These are phyloP conservation scores for Verruconis gallopava DNA, from an alignment of 2,329 filamentous ascomycete genomes.

Conservation along the genomic window DNA sequence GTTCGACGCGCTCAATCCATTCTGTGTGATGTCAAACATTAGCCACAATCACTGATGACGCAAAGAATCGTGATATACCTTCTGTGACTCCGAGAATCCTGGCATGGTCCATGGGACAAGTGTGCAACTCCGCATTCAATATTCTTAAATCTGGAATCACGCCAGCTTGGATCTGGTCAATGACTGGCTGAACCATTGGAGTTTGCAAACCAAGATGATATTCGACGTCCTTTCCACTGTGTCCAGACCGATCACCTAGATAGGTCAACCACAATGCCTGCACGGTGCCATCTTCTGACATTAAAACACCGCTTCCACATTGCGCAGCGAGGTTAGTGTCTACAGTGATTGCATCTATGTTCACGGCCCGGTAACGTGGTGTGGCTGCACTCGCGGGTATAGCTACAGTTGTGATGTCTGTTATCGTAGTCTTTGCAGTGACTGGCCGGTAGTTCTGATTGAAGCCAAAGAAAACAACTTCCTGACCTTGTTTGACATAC, in stretches of 20 bases:
- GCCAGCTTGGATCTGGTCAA: conserved; percentile 71
- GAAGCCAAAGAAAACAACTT: conserved; percentile 96
- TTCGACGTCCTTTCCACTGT: conserved; percentile 78
- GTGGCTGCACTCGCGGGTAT: conserved; percentile 89
- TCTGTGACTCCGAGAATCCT: conserved; percentile 95
- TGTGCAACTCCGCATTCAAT: conserved; percentile 84
- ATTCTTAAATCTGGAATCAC: conserved; percentile 73
- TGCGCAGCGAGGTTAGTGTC: conserved; percentile 85
- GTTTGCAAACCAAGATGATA: conserved; percentile 91
- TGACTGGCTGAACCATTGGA: conserved; percentile 76
- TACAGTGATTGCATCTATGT: conserved; percentile 92
- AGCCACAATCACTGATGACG: too few species aligned
- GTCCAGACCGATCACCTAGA: conserved; percentile 71
- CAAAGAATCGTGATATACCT: conserved; percentile 13
- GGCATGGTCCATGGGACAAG: conserved; percentile 93
- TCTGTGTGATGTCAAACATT: conserved; percentile 33
- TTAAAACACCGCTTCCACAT: conserved; percentile 85
- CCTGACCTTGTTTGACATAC: conserved; percentile 80
- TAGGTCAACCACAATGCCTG: conserved; percentile 96
- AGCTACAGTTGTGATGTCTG: conserved; percentile 91
- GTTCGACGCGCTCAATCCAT: conserved; percentile 84
- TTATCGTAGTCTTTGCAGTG: conserved; percentile 85
- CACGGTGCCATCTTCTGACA: conserved; percentile 80
- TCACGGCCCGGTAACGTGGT: conserved; percentile 85
- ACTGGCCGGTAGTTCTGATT: conserved; percentile 92